Evolutionary conservation across 805 yeast genomes (phyloP), one percentile per base, ranked within the genome.

Genomic region (Barnettozyma salicaria): DNA sequence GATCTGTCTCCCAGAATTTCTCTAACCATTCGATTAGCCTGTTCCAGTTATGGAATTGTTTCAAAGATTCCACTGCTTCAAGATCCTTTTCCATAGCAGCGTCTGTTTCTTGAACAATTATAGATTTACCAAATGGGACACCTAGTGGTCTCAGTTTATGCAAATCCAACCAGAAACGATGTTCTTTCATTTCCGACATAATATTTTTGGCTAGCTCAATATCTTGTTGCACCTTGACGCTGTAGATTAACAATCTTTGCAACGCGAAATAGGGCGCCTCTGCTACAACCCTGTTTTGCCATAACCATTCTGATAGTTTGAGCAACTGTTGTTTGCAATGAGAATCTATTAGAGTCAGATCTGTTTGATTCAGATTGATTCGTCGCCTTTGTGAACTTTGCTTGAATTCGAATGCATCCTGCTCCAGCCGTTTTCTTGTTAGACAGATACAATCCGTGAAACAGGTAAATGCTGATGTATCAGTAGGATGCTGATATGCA

Each of bases 391-490:
- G 14, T 19, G 4, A 36, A 5, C n/a, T 32, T 19, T 2, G 36
- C 14, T 11, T 28, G 20, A 2, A 45, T 21, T 19, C 30, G 29
- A 1, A 13, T 20, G 4, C 12, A 23, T 11, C 16, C 30, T 3
- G 45, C 14, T 29, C 36, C 18, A 50, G 17, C 7, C 41, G 44
- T 2, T 20, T 13, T 1, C 30, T 18, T 28, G 38, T 43, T 29
- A 43, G 14, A 27, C 37, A 39, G 12, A 44, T 11, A 17, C 39
- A 24, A 14, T 44, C 39, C 1, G 45, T 34, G 6, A 30, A 44
- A n/a, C 62, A 52, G 25, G 47, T 40, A 68, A 68, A 64, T 2
- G 65, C 49, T 3, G 68, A 57, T n/a, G 56, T 45, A 38, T 64
- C 68, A 3, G 39, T 46, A 4, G 43, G 27, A 39, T 60, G 42